Evolutionary conservation across 1,284 basidiomycete genomes (phyloP), one percentile per base, ranked within the genome.

Genomic region (Rhodotorula sp.): DNA sequence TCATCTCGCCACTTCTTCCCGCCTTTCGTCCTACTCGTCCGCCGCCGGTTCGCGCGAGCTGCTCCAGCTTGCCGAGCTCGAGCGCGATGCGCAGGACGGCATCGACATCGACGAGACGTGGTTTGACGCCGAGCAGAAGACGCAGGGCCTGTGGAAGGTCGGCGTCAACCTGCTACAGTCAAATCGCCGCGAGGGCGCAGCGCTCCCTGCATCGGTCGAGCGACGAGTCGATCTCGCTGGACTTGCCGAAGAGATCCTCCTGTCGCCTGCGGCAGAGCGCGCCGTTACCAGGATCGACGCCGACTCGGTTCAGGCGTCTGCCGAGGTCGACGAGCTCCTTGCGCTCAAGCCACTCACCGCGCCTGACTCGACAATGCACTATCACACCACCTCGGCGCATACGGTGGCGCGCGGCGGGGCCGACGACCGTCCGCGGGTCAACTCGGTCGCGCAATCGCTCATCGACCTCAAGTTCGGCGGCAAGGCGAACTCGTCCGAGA

Each of bases 401-500:
- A 41, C 48, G 46, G 25, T 19, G 50, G 54, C 13, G 61, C 41
- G 45, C 19, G 50, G 21, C 21, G 41, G 27, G 23, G 16, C 58
- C 4, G 49, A 59, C 3, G 49, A 67, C 0, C 46, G 64, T 0
- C 53, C 48, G n/a, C 58, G 57, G 12, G 67, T 64, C 13, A 52
- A 60, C 44, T 70, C 73, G 1, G 69, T 77, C 67, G 75, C 75
- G 1, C 71, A 77, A 34, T 66, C 58, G 23, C 63, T 77, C 21
- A 77, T 77, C 65, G 71, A 77, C 57, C 67, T 75, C 61, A 77
- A 77, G 56, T 77, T 77, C 19, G 74, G 73, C 58, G 70, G 58
- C 41, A 53, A 59, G 41, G 71, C 52, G 42, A 66, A 70, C n/a
- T 46, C 64, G 23, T 55, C 67, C 0, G 66, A 61, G 9, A 21